Base-by-base conservation (phyloP, 2,329 filamentous ascomycete genomes). In the Verticillium longisporum region DNA sequence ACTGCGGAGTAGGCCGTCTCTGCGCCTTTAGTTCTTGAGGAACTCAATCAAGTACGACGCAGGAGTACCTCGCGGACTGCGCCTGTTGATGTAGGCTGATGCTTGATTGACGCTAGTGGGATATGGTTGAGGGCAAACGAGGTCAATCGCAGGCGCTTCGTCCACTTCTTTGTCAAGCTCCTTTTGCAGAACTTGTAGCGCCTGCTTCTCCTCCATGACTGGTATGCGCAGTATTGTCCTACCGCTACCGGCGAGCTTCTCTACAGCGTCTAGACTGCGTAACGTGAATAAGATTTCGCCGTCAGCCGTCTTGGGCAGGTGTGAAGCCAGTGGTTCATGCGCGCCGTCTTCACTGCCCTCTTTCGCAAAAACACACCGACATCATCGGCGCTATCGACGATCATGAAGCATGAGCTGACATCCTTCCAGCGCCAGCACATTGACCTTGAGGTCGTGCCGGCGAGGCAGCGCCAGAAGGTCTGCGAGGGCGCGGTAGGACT, bases 21-120 rank as follows among this genome's bases (percentile, higher is more conserved):
- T 70, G 21, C 69, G 68, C 13, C 63, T 56, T 4, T 73, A 66
- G 59, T 66, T 72, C 31, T 71, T 65, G 2, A 59, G 57, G 18
- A 77, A 36, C 11, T 36, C 34, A 11, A 7, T 36, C 34, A 36
- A 11, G 11, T 36, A 36, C 34, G 34, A 7, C 34, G 6, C 34
- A 11, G 34, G 6, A 36, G 34, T 36, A 36, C 6, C 34, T 36
- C 11, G 34, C 34, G 68, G 69, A 4, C 41, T 45, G 10, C 66
- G 62, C 2, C 63, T 60, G 2, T 64, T 61, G n/a, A 72, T 72
- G 53, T 71, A 74, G 2, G 67, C 62, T 4, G 68, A 68, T 0
- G 72, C 69, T 55, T 74, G 66, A 1, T 63, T 61, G n/a, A 74
- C 69, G 72, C 71, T 0, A 74, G 65, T 1, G 71, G 71, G n/a